Conservation (phyloP, 768 basidiomycete genomes). For the Candolleomyces eurysporus region DNA sequence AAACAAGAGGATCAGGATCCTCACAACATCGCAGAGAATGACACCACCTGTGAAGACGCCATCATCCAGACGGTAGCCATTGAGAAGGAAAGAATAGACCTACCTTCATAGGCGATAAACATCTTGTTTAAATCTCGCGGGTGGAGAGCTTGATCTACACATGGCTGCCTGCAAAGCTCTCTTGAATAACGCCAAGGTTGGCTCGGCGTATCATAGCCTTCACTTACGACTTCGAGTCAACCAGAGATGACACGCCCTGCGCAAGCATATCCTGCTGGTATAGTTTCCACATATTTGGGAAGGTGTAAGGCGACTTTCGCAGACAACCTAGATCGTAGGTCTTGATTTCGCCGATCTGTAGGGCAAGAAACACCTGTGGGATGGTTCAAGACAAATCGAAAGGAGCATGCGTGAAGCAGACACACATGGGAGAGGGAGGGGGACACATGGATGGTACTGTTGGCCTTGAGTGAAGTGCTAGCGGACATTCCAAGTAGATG, state of each 20-base stretch:
- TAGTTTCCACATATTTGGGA: slow-evolving; percentile 75
- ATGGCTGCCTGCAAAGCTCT: slow-evolving; percentile 26
- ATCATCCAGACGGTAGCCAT: background rate
- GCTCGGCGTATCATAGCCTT: background rate
- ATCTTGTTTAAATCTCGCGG: slow-evolving; percentile 71
- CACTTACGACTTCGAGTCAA: background rate
- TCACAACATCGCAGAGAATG: slow-evolving; percentile 56
- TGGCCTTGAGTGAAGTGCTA: background rate
- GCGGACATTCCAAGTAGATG: background rate
- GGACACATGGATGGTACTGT: slow-evolving; percentile 58
- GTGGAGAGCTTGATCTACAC: slow-evolving; percentile 63
- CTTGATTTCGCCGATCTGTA: slow-evolving; percentile 57
- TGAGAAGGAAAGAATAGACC: slow-evolving; percentile 11
- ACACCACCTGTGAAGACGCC: slow-evolving; percentile 49
- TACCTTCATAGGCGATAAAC: slow-evolving; percentile 76
- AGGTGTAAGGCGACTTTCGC: slow-evolving; percentile 60
- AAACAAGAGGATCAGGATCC: slow-evolving; percentile 7
- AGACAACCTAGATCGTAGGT: slow-evolving; percentile 76
- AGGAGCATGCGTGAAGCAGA: slow-evolving; percentile 12
- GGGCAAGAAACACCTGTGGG: slow-evolving; percentile 44
- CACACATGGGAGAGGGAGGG: slow-evolving; percentile 71
- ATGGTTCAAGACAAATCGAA: slow-evolving; percentile 4
- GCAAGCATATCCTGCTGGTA: slow-evolving; percentile 58
- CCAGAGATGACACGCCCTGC: slow-evolving; percentile 36
- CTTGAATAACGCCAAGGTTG: slow-evolving; percentile 25